phyloP scores from a whole-genome alignment of 305 asterid species.

The Fraxinus floribunda region DNA sequence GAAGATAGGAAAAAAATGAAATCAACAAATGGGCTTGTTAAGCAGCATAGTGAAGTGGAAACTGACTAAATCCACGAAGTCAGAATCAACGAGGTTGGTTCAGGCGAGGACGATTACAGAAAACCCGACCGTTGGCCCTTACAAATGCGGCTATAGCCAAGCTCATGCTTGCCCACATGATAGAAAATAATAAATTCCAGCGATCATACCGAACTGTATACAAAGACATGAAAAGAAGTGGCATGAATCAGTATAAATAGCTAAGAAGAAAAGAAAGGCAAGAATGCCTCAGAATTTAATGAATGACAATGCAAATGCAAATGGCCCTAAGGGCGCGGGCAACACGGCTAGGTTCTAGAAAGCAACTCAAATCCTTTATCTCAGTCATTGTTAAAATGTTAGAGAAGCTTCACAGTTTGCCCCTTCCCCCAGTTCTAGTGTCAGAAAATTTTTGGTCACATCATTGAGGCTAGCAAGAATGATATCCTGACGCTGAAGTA shows the following conservation, averaged over 20 bases:
- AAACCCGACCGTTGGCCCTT: slow-evolving; percentile 75
- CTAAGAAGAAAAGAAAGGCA: not conserved
- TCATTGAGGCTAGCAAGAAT: not conserved
- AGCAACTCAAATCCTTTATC: not conserved
- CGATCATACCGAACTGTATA: slow-evolving; percentile 57
- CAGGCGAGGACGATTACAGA: slow-evolving; percentile 96
- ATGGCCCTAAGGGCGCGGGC: not conserved
- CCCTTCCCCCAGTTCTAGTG: not conserved
- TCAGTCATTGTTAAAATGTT: not conserved
- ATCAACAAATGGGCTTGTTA: slow-evolving; percentile 19
- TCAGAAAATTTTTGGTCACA: not conserved
- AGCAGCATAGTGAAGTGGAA: slow-evolving; percentile 14
- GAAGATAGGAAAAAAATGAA: slow-evolving; percentile 19
- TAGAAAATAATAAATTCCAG: slow-evolving; percentile 70
- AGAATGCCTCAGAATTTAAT: not conserved
- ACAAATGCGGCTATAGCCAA: slow-evolving; percentile 72
- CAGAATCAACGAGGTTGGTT: slow-evolving; percentile 74
- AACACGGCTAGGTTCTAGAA: not conserved
- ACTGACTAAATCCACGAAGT: slow-evolving; percentile 13
- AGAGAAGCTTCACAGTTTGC: not conserved
- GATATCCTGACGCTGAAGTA: not conserved
- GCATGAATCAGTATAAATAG: slow-evolving; percentile 8
- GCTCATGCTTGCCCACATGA: slow-evolving; percentile 91
- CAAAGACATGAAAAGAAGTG: slow-evolving; percentile 19
- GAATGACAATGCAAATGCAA: not conserved